Base-by-base conservation (phyloP, 2,329 filamentous ascomycete species). In the Sarocladiaceae sp. region DNA sequence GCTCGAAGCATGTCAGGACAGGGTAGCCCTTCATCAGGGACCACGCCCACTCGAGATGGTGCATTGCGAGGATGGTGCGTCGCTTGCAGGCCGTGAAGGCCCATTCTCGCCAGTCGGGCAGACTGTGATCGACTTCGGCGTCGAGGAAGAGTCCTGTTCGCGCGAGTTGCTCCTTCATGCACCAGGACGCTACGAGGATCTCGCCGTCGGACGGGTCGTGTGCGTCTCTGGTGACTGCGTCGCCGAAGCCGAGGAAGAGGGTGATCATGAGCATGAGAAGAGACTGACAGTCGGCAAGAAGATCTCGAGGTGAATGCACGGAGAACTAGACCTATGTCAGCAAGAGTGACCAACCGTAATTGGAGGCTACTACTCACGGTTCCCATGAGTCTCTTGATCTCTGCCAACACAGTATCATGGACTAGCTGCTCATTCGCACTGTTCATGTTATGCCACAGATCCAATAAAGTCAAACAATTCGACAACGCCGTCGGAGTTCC, bases 41-140 rank as follows among this genome's bases (percentile, higher is more conserved):
- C 49, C 51, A 53, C 2, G 47, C 35, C 49, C 49, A 53, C 33
- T 53, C 51, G 19, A 53, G 29, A 34, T 53, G 51, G 33, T 50
- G 49, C 13, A 50, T 37, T 13, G 42, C 45, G 4, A 48, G 26
- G n/a, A 53, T 47, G 4, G 49, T 53, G 9, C 51, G 45, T 4
- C 51, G 45, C 32, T 53, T 53, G 37, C 46, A 47, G 2, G 49
- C 46, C 3, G 48, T 46, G 11, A 50, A 34, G 19, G 49, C 51
- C 51, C 51, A 53, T 11, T 46, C 19, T 16, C 41, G 15, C 49
- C 51, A 53, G 6, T 20, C 7, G 11, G 51, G 51, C 29, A 42
- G 10, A 11, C 15, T 40, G 20, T 48, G 34, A 9, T 37, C 31
- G 6, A 20, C 9, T 23, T 51, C 49, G n/a, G 46, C 34, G 6